Percentiles rank a stretch among this genome's conserved stretches.
Evolutionary conservation across 1,284 basidiomycete genomes (phyloP).

Genomic region (Ceratobasidium sp.): DNA sequence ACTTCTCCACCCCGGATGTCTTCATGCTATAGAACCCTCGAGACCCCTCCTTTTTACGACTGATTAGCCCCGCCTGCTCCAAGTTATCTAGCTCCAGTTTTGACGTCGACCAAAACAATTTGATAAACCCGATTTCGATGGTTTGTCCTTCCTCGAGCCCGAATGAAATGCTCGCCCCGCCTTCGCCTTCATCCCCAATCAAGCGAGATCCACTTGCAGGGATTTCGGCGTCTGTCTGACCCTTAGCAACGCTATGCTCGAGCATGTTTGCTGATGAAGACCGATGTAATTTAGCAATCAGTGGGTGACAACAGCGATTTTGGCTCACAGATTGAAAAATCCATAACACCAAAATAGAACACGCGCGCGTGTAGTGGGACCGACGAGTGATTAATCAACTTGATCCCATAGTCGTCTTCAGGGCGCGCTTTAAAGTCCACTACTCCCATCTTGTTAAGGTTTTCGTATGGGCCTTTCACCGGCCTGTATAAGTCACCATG

Average conservation of each 20-base stretch:
- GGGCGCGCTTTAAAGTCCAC: slow-evolving; percentile 53
- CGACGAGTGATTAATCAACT: slow-evolving; percentile 61
- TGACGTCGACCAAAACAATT: slow-evolving; percentile 18
- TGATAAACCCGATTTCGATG: slow-evolving; percentile 15
- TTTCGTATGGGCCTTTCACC: slow-evolving; percentile 43
- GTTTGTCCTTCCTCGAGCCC: slow-evolving; percentile 4
- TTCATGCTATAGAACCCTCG: neutral
- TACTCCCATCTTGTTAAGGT: slow-evolving; percentile 52
- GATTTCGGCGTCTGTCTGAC: neutral
- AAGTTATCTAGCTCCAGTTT: neutral
- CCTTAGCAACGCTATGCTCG: slow-evolving; percentile 3
- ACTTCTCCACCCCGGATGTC: neutral
- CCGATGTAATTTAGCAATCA: too few species aligned
- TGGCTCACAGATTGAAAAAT: slow-evolving; percentile 59
- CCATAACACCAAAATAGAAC: slow-evolving; percentile 63
- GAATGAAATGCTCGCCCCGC: neutral
- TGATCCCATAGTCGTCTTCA: slow-evolving; percentile 59
- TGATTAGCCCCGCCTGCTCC: slow-evolving; percentile 14
- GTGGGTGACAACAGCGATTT: too few species aligned
- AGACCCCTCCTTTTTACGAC: neutral
- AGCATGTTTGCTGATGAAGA: too few species aligned
- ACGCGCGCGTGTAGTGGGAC: slow-evolving; percentile 64
- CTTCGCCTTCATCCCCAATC: slow-evolving; percentile 3
- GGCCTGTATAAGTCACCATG: slow-evolving; percentile 51
- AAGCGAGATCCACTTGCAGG: neutral